These are phyloP conservation scores for Gypsophila paniculata DNA, from an alignment of 179 eudicot species.

Conservation along the genomic window DNA sequence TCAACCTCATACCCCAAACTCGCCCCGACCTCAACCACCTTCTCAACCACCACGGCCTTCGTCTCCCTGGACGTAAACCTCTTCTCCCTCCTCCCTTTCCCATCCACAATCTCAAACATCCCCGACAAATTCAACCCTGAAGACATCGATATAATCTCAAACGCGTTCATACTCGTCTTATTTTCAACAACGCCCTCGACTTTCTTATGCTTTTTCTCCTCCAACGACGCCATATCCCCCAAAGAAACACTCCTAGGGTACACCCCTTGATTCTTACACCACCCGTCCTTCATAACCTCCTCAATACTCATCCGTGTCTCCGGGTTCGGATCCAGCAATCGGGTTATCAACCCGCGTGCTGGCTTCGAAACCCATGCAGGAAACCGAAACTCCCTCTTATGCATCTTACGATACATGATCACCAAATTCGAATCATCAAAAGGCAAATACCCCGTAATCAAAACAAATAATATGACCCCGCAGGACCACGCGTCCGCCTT, in stretches of 20 bases:
- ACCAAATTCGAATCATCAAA: constrained; percentile 46
- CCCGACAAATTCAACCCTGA: constrained; percentile 39
- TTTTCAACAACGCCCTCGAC: neutral
- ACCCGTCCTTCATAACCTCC: constrained; percentile 28
- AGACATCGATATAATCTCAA: constrained; percentile 39
- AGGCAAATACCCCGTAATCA: constrained; percentile 44
- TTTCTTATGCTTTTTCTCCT: constrained; percentile 31
- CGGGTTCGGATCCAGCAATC: constrained; percentile 39
- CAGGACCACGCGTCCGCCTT: constrained; percentile 60
- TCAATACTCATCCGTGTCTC: constrained; percentile 31
- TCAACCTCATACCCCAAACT: constrained; percentile 55
- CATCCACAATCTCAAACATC: constrained; percentile 31
- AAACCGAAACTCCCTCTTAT: constrained; percentile 31
- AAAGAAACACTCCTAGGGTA: constrained; percentile 33
- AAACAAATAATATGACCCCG: constrained; percentile 47
- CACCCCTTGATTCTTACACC: constrained; percentile 34
- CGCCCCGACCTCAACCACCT: constrained; percentile 43
- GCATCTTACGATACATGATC: constrained; percentile 46
- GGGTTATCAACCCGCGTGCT: constrained; percentile 30
- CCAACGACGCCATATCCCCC: constrained; percentile 33
- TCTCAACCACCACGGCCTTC: constrained; percentile 46
- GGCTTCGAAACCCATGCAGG: constrained; percentile 33
- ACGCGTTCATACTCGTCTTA: constrained; percentile 35
- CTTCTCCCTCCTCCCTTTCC: constrained; percentile 36
- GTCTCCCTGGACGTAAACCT: constrained; percentile 47